phyloP scores from a whole-genome alignment of 441 rosid genomes.

The Hypseocharis bilobata region DNA sequence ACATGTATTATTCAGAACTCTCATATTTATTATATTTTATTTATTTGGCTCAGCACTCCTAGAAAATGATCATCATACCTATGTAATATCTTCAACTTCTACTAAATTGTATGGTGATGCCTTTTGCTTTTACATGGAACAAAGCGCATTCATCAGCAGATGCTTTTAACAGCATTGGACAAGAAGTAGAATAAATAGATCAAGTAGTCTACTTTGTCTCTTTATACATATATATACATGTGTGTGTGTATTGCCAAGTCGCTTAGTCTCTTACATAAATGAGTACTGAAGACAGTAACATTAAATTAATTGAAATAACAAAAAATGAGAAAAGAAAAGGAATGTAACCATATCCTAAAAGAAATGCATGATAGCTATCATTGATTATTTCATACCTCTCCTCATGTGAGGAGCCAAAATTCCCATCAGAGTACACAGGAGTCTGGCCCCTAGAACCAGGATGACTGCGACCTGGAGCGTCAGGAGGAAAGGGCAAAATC shows the following conservation, averaged over 20 bases:
- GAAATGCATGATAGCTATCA: neutral
- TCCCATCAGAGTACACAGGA: conserved; percentile 27
- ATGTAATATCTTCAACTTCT: neutral
- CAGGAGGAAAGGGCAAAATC: conserved; percentile 26
- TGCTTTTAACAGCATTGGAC: no score
- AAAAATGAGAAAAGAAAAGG: neutral
- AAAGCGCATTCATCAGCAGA: neutral
- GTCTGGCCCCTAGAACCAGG: conserved; percentile 33
- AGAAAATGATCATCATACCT: neutral
- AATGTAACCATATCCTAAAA: neutral
- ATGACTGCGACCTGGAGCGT: conserved; percentile 26
- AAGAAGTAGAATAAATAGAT: neutral
- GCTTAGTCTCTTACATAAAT: neutral
- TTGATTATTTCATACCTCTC: conserved; percentile 39
- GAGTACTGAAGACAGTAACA: neutral
- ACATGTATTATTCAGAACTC: neutral
- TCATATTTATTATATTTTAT: no score
- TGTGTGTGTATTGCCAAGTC: neutral
- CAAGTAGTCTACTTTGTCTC: neutral
- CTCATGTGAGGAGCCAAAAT: conserved; percentile 31
- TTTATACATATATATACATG: no score
- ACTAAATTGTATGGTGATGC: neutral
- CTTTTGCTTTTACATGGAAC: neutral
- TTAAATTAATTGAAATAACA: neutral
- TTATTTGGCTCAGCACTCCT: neutral